Base-by-base conservation (phyloP, 106 monocot species). In the Allium fistulosum region DNA sequence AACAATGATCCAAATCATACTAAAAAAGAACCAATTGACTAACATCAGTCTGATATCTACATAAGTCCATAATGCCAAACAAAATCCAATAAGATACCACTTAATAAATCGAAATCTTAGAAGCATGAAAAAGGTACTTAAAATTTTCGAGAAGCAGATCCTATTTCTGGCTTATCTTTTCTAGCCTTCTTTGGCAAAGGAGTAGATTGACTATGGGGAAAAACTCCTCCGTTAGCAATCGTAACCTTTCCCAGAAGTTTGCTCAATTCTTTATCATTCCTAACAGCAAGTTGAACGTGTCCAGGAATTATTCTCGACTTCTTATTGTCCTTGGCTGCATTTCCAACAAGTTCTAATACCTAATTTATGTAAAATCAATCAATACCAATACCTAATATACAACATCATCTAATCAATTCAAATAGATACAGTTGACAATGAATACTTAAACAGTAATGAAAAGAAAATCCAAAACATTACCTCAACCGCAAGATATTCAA, bases 241-340 rank as follows among this genome's bases (percentile, higher is more conserved):
- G 81, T 81, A 13, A 85, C 85, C 0, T 61, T 37, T 13, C 75
- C 85, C 45, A 85, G 60, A 6, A 85, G 81, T 69, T 72, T 81
- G 72, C 85, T 76, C 51, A 85, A 69, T 61, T 85, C 85, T 75
- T 85, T 81, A 18, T 85, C 85, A 49, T 85, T 85, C 60, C 85
- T 75, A 62, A 85, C 81, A n/a, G 85, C 85, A 16, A 85, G 69
- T 68, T 78, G 81, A 26, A 85, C 75, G 75, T 85, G 85, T 55
- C 85, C 60, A 11, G 85, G 85, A 10, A 78, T 65, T 48, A 85
- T 85, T 68, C 85, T 58, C 51, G 74, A 78, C 80, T 85, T 85
- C 85, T 85, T 85, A 71, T 85, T 85, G 49, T 85, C 85, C 55
- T 81, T 81, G 56, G 85, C 85, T 49, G 85, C 85, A 58, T 81